Percentiles rank a stretch among this genome's conserved stretches.
These are phyloP conservation scores for Dioscorea zingiberensis DNA, from an alignment of 106 monocot genomes.

Conservation along the genomic window DNA sequence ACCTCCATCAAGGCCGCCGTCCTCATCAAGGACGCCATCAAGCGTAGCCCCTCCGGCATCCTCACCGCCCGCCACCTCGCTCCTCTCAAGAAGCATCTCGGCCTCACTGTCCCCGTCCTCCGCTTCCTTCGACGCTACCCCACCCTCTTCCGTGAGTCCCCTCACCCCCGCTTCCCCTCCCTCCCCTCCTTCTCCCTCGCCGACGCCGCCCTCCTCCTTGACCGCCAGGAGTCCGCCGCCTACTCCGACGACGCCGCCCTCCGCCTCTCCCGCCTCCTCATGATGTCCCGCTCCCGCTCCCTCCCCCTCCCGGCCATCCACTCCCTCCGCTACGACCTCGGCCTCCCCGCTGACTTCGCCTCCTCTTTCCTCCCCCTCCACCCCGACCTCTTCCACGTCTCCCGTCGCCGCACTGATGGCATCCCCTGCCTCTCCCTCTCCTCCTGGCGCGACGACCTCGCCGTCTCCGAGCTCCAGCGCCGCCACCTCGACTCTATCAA, in stretches of 20 bases:
- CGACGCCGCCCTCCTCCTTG: constrained; percentile 38
- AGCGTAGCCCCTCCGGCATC: constrained; percentile 28
- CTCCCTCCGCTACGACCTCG: constrained; percentile 57
- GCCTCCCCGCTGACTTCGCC: constrained; percentile 46
- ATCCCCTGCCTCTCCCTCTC: constrained; percentile 21
- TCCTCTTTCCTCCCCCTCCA: constrained; percentile 54
- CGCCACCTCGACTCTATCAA: constrained; percentile 20
- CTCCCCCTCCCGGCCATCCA: constrained; percentile 34
- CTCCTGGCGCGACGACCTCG: constrained; percentile 32
- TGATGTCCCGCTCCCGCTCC: constrained; percentile 47
- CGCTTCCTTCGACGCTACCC: constrained; percentile 96
- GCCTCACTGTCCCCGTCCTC: constrained; percentile 83
- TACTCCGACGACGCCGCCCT: constrained; percentile 11
- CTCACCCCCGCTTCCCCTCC: constrained; percentile 64
- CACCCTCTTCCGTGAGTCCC: constrained; percentile 63
- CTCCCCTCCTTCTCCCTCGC: constrained; percentile 68
- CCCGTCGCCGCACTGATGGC: constrained; percentile 23
- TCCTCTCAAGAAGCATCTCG: constrained; percentile 65
- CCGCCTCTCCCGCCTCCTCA: constrained; percentile 42
- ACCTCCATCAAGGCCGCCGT: constrained; percentile 68
- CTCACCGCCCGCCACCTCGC: constrained; percentile 55
- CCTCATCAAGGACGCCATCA: constrained; percentile 68
- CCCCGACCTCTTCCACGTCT: constrained; percentile 23
- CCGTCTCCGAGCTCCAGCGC: constrained; percentile 46
- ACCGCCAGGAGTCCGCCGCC: constrained; percentile 28